Evolutionary conservation across 2,329 filamentous ascomycete genomes (phyloP).

Genomic region (Fusarium sp.): DNA sequence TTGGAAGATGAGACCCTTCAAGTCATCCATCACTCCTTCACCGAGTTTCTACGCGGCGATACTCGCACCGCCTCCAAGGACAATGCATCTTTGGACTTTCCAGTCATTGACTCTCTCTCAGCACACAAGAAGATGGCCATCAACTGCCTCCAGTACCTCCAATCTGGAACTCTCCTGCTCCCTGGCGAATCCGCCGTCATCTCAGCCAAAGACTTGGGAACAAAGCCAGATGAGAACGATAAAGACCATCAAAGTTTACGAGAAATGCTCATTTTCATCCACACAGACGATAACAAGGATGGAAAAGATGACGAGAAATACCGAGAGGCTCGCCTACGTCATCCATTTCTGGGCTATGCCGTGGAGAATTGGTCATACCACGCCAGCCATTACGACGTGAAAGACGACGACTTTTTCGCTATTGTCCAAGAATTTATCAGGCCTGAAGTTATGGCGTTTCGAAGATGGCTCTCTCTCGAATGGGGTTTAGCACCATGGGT

Average conservation of each 20-base stretch:
- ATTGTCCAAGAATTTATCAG: constrained; percentile 16
- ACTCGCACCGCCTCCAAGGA: neutral
- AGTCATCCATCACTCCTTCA: constrained; percentile 62
- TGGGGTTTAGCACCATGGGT: constrained; percentile 27
- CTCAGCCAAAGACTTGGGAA: neutral
- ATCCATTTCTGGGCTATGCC: constrained; percentile 38
- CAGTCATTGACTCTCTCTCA: constrained; percentile 27
- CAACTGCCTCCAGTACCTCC: constrained; percentile 33
- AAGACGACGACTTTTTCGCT: constrained; percentile 24
- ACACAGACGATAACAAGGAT: neutral
- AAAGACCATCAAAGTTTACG: neutral
- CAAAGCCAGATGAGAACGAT: constrained; percentile 5
- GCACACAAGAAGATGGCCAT: constrained; percentile 37
- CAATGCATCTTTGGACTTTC: constrained; percentile 10
- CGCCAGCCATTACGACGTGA: constrained; percentile 30
- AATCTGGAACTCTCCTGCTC: constrained; percentile 29
- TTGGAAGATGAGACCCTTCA: constrained; percentile 58
- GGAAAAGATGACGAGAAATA: constrained; percentile 22
- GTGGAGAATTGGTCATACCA: constrained; percentile 42
- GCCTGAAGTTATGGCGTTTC: constrained; percentile 11
- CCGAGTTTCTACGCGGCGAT: constrained; percentile 56
- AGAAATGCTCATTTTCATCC: neutral
- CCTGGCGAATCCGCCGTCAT: constrained; percentile 2
- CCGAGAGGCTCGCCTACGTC: constrained; percentile 25
- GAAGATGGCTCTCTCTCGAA: constrained; percentile 33